Conservation (phyloP, 108 stramenopile species). For the Stephanodiscus minutulus region DNA sequence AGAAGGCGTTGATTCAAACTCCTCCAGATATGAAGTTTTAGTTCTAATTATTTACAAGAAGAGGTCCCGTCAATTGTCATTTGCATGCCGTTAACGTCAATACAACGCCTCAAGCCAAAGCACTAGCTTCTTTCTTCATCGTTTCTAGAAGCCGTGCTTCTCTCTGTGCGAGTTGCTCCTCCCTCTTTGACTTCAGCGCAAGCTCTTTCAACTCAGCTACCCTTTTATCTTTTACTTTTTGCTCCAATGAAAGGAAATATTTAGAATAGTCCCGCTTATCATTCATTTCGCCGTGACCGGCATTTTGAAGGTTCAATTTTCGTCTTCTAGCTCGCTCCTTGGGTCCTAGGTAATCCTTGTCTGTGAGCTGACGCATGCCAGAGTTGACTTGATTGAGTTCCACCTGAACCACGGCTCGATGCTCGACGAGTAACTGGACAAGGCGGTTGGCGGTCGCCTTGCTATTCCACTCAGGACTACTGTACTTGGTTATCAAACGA, state of each 20-base stretch:
- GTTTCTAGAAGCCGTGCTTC: background rate
- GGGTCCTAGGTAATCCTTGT: conserved; percentile 37
- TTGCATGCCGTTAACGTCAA: too few species aligned
- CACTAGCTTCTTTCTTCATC: background rate
- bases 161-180: background rate
- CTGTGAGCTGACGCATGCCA: conserved; percentile 19
- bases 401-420: conserved; percentile 12
- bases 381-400: conserved; percentile 32
- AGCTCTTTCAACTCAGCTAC: background rate
- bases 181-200: background rate
- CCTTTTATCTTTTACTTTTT: background rate
- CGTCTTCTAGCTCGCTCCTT: conserved; percentile 10
- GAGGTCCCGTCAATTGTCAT: background rate
- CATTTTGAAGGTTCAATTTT: too few species aligned
- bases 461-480: conserved; percentile 20
- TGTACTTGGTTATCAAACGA: conserved; percentile 37
- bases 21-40: too few species aligned
- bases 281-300: background rate
- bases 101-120: background rate
- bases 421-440: conserved; percentile 28
- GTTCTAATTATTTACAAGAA: too few species aligned
- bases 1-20: too few species aligned
- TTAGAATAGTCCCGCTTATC: background rate
- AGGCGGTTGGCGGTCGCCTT: conserved; percentile 33
- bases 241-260: background rate